phyloP scores from a whole-genome alignment of 345 rosid genomes.

The Pistacia atlantica region DNA sequence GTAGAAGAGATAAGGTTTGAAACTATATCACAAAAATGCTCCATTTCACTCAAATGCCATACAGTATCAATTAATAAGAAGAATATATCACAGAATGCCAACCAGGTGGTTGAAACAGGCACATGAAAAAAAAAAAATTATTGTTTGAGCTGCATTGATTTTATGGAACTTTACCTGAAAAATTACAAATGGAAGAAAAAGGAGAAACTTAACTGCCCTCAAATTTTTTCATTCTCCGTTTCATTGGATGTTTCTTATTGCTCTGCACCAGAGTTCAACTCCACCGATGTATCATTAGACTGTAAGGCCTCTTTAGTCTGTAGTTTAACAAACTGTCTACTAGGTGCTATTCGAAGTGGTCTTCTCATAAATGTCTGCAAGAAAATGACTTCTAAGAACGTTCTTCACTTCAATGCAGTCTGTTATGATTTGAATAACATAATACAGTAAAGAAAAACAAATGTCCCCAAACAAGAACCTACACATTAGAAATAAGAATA shows the following conservation, averaged over 20 bases:
- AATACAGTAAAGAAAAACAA: background rate
- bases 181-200: slow-evolving; percentile 17
- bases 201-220: slow-evolving; percentile 17
- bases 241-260: slow-evolving; percentile 26
- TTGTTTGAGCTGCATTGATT: too few relatives aligned
- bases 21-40: too few relatives aligned
- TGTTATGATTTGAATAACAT: background rate
- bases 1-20: too few relatives aligned
- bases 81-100: slow-evolving; percentile 1
- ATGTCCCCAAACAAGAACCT: background rate
- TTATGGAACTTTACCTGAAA: slow-evolving; percentile 21
- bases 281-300: slow-evolving; percentile 41
- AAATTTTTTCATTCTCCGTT: slow-evolving; percentile 23
- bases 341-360: slow-evolving; percentile 63
- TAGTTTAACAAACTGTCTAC: slow-evolving; percentile 73
- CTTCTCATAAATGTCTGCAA: slow-evolving; percentile 70
- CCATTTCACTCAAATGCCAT: slow-evolving; percentile 6
- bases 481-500: slow-evolving; percentile 18
- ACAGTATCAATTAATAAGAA: slow-evolving; percentile 18
- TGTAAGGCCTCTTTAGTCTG: slow-evolving; percentile 44
- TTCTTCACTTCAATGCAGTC: background rate
- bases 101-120: slow-evolving; percentile 5
- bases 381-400: slow-evolving; percentile 7
- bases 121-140: background rate
- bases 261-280: slow-evolving; percentile 34